Conservation (phyloP, 2,329 filamentous ascomycete genomes). For the Arthrobotrys iridis region DNA sequence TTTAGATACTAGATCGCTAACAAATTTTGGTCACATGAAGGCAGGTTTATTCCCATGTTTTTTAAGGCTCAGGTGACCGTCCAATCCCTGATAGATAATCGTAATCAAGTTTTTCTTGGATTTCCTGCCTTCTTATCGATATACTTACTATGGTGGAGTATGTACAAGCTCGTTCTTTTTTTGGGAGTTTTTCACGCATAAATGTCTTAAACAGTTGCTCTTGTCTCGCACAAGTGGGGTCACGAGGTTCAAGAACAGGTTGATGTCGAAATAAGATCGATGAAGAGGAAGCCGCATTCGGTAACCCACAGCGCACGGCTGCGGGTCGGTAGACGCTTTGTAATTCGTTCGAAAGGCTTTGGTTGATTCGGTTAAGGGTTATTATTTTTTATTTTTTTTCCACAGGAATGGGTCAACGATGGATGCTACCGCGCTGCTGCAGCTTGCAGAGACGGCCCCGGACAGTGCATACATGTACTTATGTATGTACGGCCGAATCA, state of each 20-base stretch:
- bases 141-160: neutral
- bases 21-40: constrained; percentile 35
- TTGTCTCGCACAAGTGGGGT: constrained; percentile 17
- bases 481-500: too few relatives aligned
- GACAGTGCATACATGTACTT: constrained; percentile 32
- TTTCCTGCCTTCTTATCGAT: constrained; percentile 35
- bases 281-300: constrained; percentile 30
- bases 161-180: constrained; percentile 9
- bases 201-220: constrained; percentile 8
- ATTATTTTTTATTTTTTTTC: neutral
- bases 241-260: constrained; percentile 38
- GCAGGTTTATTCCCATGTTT: constrained; percentile 1
- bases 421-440: constrained; percentile 25
- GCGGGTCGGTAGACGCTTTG: constrained; percentile 40
- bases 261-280: constrained; percentile 23
- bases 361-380: constrained; percentile 8
- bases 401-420: constrained; percentile 21
- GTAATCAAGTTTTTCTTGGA: constrained; percentile 45
- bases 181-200: constrained; percentile 11
- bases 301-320: constrained; percentile 34
- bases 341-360: constrained; percentile 31
- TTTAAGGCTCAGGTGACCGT: constrained; percentile 49
- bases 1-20: neutral
- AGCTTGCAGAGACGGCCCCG: constrained; percentile 44
- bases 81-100: constrained; percentile 40